Conservation (phyloP, 805 yeast species). For the Metschnikowia kofuensis region DNA sequence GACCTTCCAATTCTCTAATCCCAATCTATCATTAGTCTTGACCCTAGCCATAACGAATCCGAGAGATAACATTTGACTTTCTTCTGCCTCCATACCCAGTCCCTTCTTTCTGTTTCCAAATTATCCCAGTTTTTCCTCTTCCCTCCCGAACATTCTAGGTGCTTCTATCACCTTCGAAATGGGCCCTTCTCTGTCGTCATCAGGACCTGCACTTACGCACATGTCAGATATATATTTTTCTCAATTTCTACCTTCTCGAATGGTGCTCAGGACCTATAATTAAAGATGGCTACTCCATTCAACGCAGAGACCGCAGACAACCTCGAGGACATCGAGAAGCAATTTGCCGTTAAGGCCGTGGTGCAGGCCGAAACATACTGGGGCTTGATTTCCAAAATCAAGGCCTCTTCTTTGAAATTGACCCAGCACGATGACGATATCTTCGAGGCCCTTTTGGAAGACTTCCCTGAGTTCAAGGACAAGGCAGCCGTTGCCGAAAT, state of each 20-base stretch:
- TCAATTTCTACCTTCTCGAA: too few relatives aligned
- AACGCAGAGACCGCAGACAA: constrained; percentile 92
- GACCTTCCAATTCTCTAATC: too few relatives aligned
- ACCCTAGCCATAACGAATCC: too few relatives aligned
- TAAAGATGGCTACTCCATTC: constrained; percentile 43
- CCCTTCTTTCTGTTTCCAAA: too few relatives aligned
- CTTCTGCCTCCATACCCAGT: too few relatives aligned
- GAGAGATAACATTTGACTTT: too few relatives aligned
- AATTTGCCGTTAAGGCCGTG: constrained; percentile 97
- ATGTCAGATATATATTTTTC: background rate
- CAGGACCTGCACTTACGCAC: background rate
- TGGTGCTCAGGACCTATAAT: background rate
- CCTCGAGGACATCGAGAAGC: constrained; percentile 93
- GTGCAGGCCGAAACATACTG: constrained; percentile 94
- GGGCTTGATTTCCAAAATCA: constrained; percentile 66
- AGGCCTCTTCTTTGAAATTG: constrained; percentile 75
- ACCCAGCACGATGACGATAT: constrained; percentile 74
- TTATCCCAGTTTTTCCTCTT: too few relatives aligned
- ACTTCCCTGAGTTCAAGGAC: constrained; percentile 85
- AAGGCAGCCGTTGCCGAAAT: constrained; percentile 55
- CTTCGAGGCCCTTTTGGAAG: constrained; percentile 53
- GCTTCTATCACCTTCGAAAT: background rate
- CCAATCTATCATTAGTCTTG: too few relatives aligned
- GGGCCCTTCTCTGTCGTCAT: too few relatives aligned
- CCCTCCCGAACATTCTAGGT: background rate